Percentiles rank a stretch among this genome's conserved stretches.
These are phyloP conservation scores for Pleoardoris graminearum DNA, from an alignment of 2,329 filamentous ascomycete species.

Conservation along the genomic window DNA sequence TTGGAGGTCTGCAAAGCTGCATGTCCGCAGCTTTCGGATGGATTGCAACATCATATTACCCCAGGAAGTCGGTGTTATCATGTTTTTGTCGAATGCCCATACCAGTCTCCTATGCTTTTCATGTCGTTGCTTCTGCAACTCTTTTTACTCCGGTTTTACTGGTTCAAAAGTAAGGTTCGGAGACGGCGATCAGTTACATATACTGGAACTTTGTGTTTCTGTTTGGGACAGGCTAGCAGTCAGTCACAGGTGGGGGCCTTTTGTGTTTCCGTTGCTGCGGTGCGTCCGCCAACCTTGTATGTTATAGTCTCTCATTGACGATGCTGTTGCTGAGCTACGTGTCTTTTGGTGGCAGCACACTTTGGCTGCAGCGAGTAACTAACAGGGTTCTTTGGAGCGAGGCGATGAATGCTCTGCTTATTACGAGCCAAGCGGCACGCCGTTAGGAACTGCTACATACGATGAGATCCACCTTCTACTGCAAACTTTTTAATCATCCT, in stretches of 20 bases:
- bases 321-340: not conserved
- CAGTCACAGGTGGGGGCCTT: not conserved
- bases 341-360: no score
- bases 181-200: not conserved
- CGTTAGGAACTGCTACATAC: not conserved
- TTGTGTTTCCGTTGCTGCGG: constrained; percentile 6
- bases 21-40: constrained; percentile 18
- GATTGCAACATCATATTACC: constrained; percentile 20
- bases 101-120: constrained; percentile 15
- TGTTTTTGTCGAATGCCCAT: constrained; percentile 18
- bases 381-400: not conserved
- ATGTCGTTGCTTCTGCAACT: constrained; percentile 6
- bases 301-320: constrained; percentile 28
- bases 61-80: constrained; percentile 18
- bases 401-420: no score
- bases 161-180: constrained; percentile 18
- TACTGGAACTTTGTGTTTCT: not conserved
- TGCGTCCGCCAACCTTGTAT: constrained; percentile 14
- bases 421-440: no score
- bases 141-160: constrained; percentile 10
- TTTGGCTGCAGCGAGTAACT: not conserved
- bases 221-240: not conserved
- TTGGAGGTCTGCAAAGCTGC: constrained; percentile 29
- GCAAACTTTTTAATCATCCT: no score
- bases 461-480: not conserved